Evolutionary conservation across 768 basidiomycete genomes (phyloP).

Genomic region (Cyathus striatus): DNA sequence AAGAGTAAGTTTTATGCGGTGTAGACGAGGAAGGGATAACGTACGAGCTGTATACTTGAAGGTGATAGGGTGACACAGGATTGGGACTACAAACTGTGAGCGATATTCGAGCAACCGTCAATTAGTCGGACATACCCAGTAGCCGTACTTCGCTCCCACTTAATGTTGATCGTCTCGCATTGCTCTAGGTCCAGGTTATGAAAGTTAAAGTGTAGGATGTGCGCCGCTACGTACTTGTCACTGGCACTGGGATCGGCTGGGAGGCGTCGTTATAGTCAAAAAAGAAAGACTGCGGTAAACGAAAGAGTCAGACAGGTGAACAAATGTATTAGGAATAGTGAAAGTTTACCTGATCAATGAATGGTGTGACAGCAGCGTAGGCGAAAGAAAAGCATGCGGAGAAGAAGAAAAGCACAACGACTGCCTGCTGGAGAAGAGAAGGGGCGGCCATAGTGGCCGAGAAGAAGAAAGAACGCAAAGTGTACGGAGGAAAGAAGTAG

Average conservation of each 20-base stretch:
- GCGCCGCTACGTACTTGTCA: constrained; percentile 33
- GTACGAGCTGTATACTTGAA: constrained; percentile 60
- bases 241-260: constrained; percentile 31
- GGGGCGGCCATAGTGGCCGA: too few species aligned
- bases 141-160: constrained; percentile 32
- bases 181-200: constrained; percentile 24
- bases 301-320: too few species aligned
- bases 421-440: too few species aligned
- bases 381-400: too few species aligned
- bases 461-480: too few species aligned
- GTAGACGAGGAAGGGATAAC: constrained; percentile 13
- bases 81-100: constrained; percentile 39
- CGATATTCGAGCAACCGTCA: background rate
- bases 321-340: too few species aligned
- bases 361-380: too few species aligned
- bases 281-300: constrained; percentile 43
- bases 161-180: constrained; percentile 38
- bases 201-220: background rate
- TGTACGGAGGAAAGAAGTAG: too few species aligned
- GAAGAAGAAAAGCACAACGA: too few species aligned
- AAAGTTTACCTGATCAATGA: too few species aligned
- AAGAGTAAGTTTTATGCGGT: background rate
- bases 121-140: constrained; percentile 26
- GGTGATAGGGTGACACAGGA: constrained; percentile 50
- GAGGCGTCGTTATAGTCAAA: constrained; percentile 33